A percentile compares a stretch with the other conserved stretches of the same genome.
These are phyloP conservation scores for Quercus tomentella DNA, from an alignment of 331 rosid species.

Conservation along the genomic window DNA sequence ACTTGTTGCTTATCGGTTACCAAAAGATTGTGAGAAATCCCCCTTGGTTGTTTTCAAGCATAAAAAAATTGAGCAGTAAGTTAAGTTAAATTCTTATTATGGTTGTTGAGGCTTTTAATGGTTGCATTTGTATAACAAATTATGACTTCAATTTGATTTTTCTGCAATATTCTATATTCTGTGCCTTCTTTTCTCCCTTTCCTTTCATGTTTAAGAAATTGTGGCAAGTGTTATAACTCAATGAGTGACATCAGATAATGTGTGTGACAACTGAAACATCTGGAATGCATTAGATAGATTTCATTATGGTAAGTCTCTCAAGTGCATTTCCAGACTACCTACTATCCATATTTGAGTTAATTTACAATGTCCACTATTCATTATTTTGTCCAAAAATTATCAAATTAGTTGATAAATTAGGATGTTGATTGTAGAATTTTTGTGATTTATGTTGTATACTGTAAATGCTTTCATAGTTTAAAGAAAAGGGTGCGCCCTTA, in stretches of 20 bases:
- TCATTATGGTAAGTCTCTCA: not conserved
- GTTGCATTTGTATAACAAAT: not conserved
- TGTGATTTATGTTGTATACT: no score
- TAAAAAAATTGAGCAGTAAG: conserved; percentile 55
- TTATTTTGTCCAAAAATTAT: no score
- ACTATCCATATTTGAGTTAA: no score
- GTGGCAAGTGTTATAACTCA: not conserved
- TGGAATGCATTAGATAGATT: not conserved
- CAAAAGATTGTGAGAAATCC: conserved; percentile 38
- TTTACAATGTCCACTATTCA: no score
- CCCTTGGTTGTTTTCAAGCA: conserved; percentile 54
- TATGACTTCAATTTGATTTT: not conserved
- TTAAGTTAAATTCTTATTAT: not conserved
- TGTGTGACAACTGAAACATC: not conserved
- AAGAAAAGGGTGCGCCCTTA: no score
- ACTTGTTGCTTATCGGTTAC: conserved; percentile 74
- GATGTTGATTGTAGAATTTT: no score
- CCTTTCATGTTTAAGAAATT: not conserved
- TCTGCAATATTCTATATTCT: not conserved
- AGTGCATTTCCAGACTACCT: not conserved
- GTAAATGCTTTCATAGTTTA: no score
- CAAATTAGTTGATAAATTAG: no score
- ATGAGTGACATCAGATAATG: not conserved
- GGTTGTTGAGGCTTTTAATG: not conserved
- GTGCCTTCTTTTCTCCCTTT: not conserved